A percentile compares a stretch with the other conserved stretches of the same genome.
These are phyloP conservation scores for Viridothelium virens DNA, from an alignment of 495 filamentous ascomycete species.

Conservation along the genomic window DNA sequence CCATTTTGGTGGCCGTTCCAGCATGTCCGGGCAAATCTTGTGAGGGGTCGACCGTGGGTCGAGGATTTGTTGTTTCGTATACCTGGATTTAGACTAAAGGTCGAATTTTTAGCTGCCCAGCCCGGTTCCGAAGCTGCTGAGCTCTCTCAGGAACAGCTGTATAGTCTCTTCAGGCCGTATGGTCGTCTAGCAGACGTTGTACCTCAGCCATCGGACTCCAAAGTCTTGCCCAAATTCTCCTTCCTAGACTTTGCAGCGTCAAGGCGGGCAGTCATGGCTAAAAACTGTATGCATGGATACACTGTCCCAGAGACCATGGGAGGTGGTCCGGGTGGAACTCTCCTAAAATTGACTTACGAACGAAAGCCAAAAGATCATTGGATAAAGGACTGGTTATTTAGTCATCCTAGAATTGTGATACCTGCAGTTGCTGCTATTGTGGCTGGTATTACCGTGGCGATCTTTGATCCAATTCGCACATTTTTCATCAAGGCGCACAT, in stretches of 20 bases:
- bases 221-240: constrained; percentile 70
- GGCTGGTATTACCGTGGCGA: constrained; percentile 74
- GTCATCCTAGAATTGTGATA: constrained; percentile 81
- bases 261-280: constrained; percentile 72
- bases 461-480: constrained; percentile 83
- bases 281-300: constrained; percentile 89
- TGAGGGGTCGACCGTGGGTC: constrained; percentile 83
- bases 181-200: constrained; percentile 80
- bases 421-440: constrained; percentile 70
- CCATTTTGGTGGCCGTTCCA: constrained; percentile 85
- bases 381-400: constrained; percentile 82
- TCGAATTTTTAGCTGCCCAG: constrained; percentile 72
- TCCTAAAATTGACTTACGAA: constrained; percentile 73
- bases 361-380: constrained; percentile 64
- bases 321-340: constrained; percentile 66
- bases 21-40: constrained; percentile 58
- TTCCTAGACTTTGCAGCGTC: constrained; percentile 63
- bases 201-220: constrained; percentile 72
- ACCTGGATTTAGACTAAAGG: constrained; percentile 62
- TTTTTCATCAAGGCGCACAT: constrained; percentile 87
- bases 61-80: constrained; percentile 84
- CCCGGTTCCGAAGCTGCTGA: constrained; percentile 60
- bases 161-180: constrained; percentile 80
- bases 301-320: constrained; percentile 50
- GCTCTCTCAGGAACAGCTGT: constrained; percentile 79